Evolutionary conservation across 495 filamentous ascomycete genomes (phyloP).

Genomic region (Amorphotheca resinae): DNA sequence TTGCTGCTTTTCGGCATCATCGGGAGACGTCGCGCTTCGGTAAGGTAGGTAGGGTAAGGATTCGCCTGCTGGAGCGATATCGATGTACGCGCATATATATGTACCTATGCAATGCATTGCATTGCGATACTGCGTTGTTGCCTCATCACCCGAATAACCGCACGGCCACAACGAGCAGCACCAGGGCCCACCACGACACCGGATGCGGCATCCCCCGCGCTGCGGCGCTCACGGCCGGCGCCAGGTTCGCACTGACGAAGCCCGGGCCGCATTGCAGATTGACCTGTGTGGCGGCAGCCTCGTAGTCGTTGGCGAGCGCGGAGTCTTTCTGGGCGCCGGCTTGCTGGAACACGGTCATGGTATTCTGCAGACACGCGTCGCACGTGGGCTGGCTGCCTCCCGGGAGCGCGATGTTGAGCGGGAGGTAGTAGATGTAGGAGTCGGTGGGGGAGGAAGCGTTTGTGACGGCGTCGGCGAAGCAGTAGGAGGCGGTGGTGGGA

Average conservation of each 20-base stretch:
- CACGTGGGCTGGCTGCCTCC: constrained; percentile 52
- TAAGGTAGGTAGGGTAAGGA: too few relatives aligned
- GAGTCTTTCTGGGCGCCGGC: constrained; percentile 47
- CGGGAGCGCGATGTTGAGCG: constrained; percentile 60
- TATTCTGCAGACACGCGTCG: constrained; percentile 51
- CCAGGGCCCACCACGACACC: too few relatives aligned
- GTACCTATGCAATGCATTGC: too few relatives aligned
- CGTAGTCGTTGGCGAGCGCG: constrained; percentile 46
- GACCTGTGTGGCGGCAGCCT: constrained; percentile 48
- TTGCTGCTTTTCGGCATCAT: too few relatives aligned
- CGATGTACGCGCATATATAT: too few relatives aligned
- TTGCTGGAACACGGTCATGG: constrained; percentile 54
- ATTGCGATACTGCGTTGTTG: too few relatives aligned
- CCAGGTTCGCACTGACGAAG: constrained; percentile 43
- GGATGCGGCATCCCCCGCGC: too few relatives aligned
- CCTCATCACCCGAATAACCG: too few relatives aligned
- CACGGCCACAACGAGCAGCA: too few relatives aligned
- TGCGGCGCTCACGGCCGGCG: too few relatives aligned
- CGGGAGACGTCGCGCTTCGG: too few relatives aligned
- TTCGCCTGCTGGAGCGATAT: too few relatives aligned
- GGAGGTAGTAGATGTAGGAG: constrained; percentile 71
- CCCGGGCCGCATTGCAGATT: constrained; percentile 50
- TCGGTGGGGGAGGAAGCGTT: constrained; percentile 55
- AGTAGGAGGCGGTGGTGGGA: constrained; percentile 40
- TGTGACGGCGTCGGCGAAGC: constrained; percentile 75